phyloP scores from a whole-genome alignment of 2,329 filamentous ascomycete species.

The Epichloe bromicola region DNA sequence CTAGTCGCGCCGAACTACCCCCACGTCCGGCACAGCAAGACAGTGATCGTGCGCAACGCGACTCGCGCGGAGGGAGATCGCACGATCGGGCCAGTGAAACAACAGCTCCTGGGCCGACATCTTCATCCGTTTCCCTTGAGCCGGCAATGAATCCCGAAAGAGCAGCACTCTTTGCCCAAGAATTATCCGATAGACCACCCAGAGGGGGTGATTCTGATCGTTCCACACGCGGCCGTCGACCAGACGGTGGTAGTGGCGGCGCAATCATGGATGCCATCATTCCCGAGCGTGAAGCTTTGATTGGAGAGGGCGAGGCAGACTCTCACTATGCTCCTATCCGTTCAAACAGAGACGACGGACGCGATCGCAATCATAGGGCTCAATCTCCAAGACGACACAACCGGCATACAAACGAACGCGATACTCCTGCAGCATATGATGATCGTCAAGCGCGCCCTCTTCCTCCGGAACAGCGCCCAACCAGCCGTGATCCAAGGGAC shows the following conservation, averaged over 20 bases:
- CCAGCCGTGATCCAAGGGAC: conserved; percentile 19
- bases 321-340: conserved; percentile 19
- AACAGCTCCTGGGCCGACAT: conserved; percentile 14
- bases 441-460: conserved; percentile 33
- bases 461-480: conserved; percentile 19
- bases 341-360: conserved; percentile 29
- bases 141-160: conserved; percentile 43
- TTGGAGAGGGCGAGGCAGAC: conserved; percentile 25
- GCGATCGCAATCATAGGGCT: conserved; percentile 26
- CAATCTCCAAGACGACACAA: conserved; percentile 36
- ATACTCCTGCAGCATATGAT: conserved; percentile 28
- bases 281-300: conserved; percentile 32
- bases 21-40: conserved; percentile 29
- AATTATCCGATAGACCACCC: conserved; percentile 14
- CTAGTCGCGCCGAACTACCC: conserved; percentile 18
- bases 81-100: conserved; percentile 19
- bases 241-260: conserved; percentile 8
- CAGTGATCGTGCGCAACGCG: conserved; percentile 25
- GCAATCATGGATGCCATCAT: conserved; percentile 29
- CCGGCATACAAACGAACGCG: conserved; percentile 19
- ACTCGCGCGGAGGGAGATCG: conserved; percentile 14
- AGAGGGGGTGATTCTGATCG: conserved; percentile 19
- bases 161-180: conserved; percentile 33
- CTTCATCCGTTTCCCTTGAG: conserved; percentile 21
- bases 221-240: conserved; percentile 15